A percentile compares a stretch with the other conserved stretches of the same genome.
Conservation (phyloP, 1,139 yeast genomes). For the Protomyces pachydermus region DNA sequence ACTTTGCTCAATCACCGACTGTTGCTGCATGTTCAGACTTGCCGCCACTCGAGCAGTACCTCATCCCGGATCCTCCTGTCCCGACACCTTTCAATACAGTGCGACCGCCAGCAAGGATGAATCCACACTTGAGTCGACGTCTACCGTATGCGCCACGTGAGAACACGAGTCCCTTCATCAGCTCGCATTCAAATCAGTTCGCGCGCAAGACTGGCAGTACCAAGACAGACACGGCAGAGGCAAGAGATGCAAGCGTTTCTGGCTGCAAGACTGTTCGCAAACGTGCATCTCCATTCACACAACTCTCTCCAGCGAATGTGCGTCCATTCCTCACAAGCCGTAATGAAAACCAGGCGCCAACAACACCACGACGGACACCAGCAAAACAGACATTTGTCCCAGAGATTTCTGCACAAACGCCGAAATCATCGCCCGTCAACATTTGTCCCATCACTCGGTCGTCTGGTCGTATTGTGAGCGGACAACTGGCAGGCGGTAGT, state of each 20-base stretch:
- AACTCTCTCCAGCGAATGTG: background rate
- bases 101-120: background rate
- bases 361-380: background rate
- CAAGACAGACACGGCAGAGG: background rate
- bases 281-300: background rate
- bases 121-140: background rate
- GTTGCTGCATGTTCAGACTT: background rate
- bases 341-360: background rate
- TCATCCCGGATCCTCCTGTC: background rate
- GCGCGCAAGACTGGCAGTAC: no score
- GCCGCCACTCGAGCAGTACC: background rate
- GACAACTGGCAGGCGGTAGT: background rate
- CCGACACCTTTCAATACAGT: background rate
- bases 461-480: background rate
- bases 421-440: background rate
- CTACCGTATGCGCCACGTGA: background rate
- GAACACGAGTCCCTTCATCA: background rate
- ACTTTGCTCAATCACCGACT: background rate
- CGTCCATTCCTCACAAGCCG: background rate
- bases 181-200: background rate
- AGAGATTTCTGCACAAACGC: background rate
- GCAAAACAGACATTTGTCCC: background rate
- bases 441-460: background rate
- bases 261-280: background rate
- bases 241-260: background rate